These are phyloP conservation scores for Verbena officinalis DNA, from an alignment of 257 asterid species.

Conservation along the genomic window DNA sequence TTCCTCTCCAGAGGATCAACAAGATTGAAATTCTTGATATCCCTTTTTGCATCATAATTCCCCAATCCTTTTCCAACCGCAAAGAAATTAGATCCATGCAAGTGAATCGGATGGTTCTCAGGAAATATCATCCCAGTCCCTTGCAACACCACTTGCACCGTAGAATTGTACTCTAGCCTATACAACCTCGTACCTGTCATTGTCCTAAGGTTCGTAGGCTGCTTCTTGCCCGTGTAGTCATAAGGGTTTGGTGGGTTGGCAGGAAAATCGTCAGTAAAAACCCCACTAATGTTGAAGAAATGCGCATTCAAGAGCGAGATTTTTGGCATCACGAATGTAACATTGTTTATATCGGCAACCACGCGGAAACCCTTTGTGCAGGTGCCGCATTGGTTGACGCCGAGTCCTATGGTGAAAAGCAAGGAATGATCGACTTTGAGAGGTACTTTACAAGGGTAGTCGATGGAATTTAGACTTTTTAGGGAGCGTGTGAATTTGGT, in stretches of 20 bases:
- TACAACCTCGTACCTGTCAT: slow-evolving; percentile 56
- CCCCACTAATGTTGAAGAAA: slow-evolving; percentile 52
- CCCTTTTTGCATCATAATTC: slow-evolving; percentile 44
- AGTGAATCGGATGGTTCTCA: slow-evolving; percentile 61
- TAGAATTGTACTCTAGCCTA: slow-evolving; percentile 48
- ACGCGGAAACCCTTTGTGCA: slow-evolving; percentile 40
- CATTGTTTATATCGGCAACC: slow-evolving; percentile 58
- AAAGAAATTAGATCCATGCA: slow-evolving; percentile 62
- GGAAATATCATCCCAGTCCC: slow-evolving; percentile 61
- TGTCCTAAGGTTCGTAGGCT: slow-evolving; percentile 48
- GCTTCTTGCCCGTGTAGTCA: slow-evolving; percentile 51
- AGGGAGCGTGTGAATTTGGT: slow-evolving; percentile 44
- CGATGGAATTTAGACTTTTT: slow-evolving; percentile 45
- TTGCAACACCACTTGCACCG: slow-evolving; percentile 55
- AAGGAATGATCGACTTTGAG: slow-evolving; percentile 47
- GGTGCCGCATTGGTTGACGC: slow-evolving; percentile 42
- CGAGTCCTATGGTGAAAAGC: slow-evolving; percentile 55
- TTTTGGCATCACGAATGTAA: slow-evolving; percentile 54
- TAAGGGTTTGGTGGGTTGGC: slow-evolving; percentile 41
- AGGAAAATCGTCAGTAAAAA: slow-evolving; percentile 64
- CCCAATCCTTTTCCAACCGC: slow-evolving; percentile 54
- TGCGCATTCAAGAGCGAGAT: slow-evolving; percentile 56
- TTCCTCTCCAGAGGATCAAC: slow-evolving; percentile 73
- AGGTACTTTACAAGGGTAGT: slow-evolving; percentile 48
- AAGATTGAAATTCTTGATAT: slow-evolving; percentile 47